Conservation (phyloP, 139 green algal species). For the Auxenochlorella protothecoides region DNA sequence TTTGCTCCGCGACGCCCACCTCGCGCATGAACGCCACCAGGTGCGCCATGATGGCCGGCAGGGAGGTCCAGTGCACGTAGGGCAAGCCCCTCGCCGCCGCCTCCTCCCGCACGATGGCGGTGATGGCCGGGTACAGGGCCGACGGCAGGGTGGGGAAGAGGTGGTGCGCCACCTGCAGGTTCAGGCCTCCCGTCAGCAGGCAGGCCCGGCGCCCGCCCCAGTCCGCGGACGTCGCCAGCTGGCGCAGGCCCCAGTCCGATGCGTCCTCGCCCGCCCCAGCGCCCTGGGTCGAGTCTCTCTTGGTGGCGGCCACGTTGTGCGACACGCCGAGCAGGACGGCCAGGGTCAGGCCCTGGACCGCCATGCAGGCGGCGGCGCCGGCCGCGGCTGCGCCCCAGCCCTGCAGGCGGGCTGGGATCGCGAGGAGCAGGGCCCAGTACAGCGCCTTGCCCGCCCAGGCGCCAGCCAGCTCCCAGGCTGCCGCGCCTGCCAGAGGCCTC, state of each 20-base stretch:
- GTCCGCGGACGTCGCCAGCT: constrained; percentile 71
- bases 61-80: constrained; percentile 58
- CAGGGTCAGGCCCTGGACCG: constrained; percentile 60
- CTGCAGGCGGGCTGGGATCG: constrained; percentile 39
- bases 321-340: constrained; percentile 66
- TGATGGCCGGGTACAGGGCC: constrained; percentile 73
- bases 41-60: constrained; percentile 9
- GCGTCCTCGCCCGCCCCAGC: constrained; percentile 11
- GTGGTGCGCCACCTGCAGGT: constrained; percentile 54
- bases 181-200: constrained; percentile 78
- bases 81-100: constrained; percentile 49
- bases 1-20: constrained; percentile 2
- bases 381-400: constrained; percentile 33
- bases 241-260: constrained; percentile 63
- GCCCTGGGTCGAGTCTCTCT: constrained; percentile 35
- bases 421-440: constrained; percentile 62
- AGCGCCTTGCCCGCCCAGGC: constrained; percentile 59
- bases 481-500: constrained; percentile 59
- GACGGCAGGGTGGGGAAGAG: constrained; percentile 69
- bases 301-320: constrained; percentile 71
- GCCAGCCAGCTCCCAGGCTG: constrained; percentile 38
- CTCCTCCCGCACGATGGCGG: constrained; percentile 63
- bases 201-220: constrained; percentile 68
- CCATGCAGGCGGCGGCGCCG: constrained; percentile 37
- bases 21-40: constrained; percentile 3